phyloP scores from a whole-genome alignment of 2,329 filamentous ascomycete species.

The Coniochaeta sp. region DNA sequence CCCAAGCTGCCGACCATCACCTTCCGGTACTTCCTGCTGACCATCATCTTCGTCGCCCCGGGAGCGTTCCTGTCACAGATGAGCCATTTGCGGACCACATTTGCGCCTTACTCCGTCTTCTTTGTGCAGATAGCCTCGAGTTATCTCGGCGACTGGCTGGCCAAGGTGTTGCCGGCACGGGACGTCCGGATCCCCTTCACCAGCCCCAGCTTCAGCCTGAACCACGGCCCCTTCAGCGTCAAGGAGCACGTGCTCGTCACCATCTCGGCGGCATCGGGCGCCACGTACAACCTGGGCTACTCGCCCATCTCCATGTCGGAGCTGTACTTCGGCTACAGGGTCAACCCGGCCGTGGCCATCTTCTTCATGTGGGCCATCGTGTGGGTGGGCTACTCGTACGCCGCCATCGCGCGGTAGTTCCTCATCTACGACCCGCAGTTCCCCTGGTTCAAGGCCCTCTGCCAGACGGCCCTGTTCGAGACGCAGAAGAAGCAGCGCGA shows the following conservation, averaged over 20 bases:
- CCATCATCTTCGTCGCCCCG: constrained; percentile 46
- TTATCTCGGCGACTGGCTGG: constrained; percentile 46
- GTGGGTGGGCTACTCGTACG: constrained; percentile 54
- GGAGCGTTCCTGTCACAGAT: constrained; percentile 52
- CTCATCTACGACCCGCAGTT: constrained; percentile 52
- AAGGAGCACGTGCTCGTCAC: constrained; percentile 44
- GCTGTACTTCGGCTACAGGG: constrained; percentile 42
- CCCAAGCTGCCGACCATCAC: constrained; percentile 48
- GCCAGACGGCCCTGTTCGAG: constrained; percentile 53
- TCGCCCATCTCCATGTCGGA: constrained; percentile 33
- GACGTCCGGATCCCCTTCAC: constrained; percentile 39
- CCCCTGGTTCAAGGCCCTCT: constrained; percentile 54
- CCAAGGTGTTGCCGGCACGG: constrained; percentile 40
- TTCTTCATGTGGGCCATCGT: constrained; percentile 51
- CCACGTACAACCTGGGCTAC: constrained; percentile 28
- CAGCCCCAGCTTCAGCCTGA: constrained; percentile 39
- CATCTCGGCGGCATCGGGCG: constrained; percentile 33
- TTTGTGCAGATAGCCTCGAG: constrained; percentile 54
- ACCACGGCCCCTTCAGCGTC: constrained; percentile 35
- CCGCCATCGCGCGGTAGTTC: constrained; percentile 49
- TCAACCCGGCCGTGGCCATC: constrained; percentile 50
- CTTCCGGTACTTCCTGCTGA: constrained; percentile 52
- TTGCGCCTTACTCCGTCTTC: constrained; percentile 52
- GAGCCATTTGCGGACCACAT: constrained; percentile 49
- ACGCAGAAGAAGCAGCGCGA: constrained; percentile 47